Base-by-base conservation (phyloP, 352 stramenopile species). In the Globisporangium viniferum region DNA sequence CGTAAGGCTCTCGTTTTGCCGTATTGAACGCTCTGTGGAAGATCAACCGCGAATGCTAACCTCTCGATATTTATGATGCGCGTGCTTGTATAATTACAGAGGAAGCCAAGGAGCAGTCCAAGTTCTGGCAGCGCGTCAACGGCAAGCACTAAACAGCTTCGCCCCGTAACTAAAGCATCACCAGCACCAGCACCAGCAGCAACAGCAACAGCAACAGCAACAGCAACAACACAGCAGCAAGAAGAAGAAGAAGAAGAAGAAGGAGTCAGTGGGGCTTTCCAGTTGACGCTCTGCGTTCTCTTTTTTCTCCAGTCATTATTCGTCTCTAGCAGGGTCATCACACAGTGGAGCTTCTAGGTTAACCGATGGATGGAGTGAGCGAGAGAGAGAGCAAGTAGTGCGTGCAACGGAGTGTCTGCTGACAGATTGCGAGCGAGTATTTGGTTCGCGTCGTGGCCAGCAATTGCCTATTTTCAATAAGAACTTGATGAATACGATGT, bases 61-160 rank as follows among this genome's bases (percentile, higher is more conserved):
- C 29, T 59, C 7, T 49, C 20, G 31, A 7, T 56, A 20, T 20
- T 48, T n/a, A 7, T 44, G 53, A 1, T 49, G 49, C 20, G 20
- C 36, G 29, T 64, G 18, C 56, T 41, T 71, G 54, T 31, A 0
- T 64, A 39, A 5, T 67, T 64, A 73, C 66, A 88, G 83, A 95
- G 74, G 88, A 95, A 74, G 78, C 89, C 69, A 91, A 88, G 77
- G 81, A 91, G 67, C 84, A 90, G 78, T 90, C 77, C 61, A 93
- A 93, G 74, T 95, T 86, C 86, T 95, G 88, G 88, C 81, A 94
- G 77, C 85, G 85, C 63, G 59, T 86, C 41, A 91, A 95, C 78
- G 86, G 84, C 80, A 95, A 86, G 83, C 85, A 93, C 79, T 93
- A 93, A 85, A 70, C 48, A 55, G 51, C 64, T 36, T 58, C n/a